Evolutionary conservation across 495 filamentous ascomycete genomes (phyloP), one percentile per base, ranked within the genome.

Genomic region (Sphaerosporella brunnea): DNA sequence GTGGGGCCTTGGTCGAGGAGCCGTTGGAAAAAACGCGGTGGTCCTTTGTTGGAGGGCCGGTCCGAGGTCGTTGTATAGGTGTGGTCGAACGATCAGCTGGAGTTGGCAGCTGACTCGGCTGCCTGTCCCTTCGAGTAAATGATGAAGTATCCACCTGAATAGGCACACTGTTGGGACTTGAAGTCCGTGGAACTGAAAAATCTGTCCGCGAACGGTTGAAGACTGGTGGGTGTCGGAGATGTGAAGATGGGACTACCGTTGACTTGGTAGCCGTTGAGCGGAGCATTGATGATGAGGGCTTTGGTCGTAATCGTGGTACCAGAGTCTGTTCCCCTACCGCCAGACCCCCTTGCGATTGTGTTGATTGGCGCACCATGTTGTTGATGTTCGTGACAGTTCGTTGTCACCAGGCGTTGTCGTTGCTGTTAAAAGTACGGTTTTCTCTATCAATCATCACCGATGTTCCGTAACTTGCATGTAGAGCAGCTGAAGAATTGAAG

Each of bases 21-120:
- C 24, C 30, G 11, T 10, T 5, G 8, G 43, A 46, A 36, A 46
- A 46, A 9, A 36, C 43, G 21, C 43, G 43, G n/a, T 46, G 43
- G 30, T 46, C 43, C 24, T 46, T 46, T 1, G 43, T 46, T 11
- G 34, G 45, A 5, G 34, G 45, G n/a, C 45, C 45, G 18, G 30
- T 48, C 34, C 32, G 45, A 8, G 32, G 45, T 3, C 34, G 21
- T 48, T 32, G 16, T 37, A 48, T 48, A 3, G 45, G 34, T 16
- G 35, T 48, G 1, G 36, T 38, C 9, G 34, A 30, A n/a, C 45
- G 30, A 15, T 37, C 45, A 35, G 35, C 32, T 15, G 45, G 45
- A 9, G 21, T 48, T 8, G 45, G 45, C 10, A 48, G 35, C 8
- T 13, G 32, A 48, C 45, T 48, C 18, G 30, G 30, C 35, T 23